Evolutionary conservation across 495 filamentous ascomycete species (phyloP).

Genomic region (Chaetomium fimeti): DNA sequence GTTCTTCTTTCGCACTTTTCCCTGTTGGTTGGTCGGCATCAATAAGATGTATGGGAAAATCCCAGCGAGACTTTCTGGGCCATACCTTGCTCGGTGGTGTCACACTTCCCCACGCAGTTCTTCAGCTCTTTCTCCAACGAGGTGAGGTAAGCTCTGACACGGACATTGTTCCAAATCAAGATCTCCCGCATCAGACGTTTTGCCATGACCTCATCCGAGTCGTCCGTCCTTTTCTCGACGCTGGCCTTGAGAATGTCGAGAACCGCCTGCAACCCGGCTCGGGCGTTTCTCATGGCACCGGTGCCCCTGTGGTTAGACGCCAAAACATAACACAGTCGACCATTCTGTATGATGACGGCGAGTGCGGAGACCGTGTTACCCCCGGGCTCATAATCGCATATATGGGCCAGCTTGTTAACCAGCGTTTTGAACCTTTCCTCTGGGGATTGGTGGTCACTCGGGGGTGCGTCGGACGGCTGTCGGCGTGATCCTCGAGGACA

Average conservation of each 20-base stretch:
- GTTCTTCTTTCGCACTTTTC: not conserved
- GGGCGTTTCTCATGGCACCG: conserved; percentile 9
- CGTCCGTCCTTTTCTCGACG: not conserved
- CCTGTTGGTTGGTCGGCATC: not conserved
- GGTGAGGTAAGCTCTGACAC: conserved; percentile 17
- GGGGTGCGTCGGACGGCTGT: conserved; percentile 13
- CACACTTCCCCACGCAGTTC: conserved; percentile 15
- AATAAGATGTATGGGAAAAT: too few species aligned
- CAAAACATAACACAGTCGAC: conserved; percentile 10
- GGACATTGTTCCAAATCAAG: conserved; percentile 15
- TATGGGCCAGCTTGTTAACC: conserved; percentile 32
- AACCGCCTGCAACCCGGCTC: not conserved
- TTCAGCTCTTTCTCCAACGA: conserved; percentile 2
- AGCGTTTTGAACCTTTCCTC: conserved; percentile 26
- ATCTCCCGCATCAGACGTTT: conserved; percentile 7
- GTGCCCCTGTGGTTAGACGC: conserved; percentile 14
- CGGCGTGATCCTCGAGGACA: conserved; percentile 1
- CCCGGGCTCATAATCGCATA: conserved; percentile 25
- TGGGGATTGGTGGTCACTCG: conserved; percentile 20
- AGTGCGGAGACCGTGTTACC: conserved; percentile 15
- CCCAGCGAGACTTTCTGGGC: too few species aligned
- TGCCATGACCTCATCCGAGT: conserved; percentile 14
- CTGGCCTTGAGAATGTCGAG: conserved; percentile 21
- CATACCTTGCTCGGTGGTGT: not conserved
- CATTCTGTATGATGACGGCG: conserved; percentile 7